Percentiles rank a stretch among this genome's conserved stretches.
Evolutionary conservation across 257 asterid genomes (phyloP).

Genomic region (Salvia splendens): DNA sequence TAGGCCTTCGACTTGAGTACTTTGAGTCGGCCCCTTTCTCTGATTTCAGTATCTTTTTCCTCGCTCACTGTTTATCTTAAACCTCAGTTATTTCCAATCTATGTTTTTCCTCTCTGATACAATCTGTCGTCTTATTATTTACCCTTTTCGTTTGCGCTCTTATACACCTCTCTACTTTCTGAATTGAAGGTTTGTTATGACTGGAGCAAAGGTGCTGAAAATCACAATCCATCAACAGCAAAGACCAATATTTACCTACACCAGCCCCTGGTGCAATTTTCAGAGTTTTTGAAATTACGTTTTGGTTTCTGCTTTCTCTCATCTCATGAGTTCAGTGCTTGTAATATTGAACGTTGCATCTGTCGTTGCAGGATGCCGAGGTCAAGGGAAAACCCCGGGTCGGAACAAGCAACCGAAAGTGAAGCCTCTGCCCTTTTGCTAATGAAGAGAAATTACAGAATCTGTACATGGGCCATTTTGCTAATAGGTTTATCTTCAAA

Average conservation of each 20-base stretch:
- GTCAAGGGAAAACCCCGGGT: slow-evolving; percentile 87
- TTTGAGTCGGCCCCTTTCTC: not conserved
- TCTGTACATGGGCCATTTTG: slow-evolving; percentile 27
- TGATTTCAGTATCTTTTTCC: not conserved
- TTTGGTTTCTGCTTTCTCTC: not conserved
- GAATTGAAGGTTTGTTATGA: slow-evolving; percentile 75
- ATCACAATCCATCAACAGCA: slow-evolving; percentile 87
- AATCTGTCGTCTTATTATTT: not conserved
- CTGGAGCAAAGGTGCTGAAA: slow-evolving; percentile 99
- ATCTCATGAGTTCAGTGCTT: not conserved
- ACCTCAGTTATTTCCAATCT: not conserved
- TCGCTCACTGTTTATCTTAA: not conserved
- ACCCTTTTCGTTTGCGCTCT: not conserved
- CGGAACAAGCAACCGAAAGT: slow-evolving; percentile 61
- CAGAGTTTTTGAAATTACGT: not conserved
- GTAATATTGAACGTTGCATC: not conserved
- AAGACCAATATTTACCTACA: slow-evolving; percentile 72
- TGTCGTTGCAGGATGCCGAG: slow-evolving; percentile 66
- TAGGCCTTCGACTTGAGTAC: not conserved
- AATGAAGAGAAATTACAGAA: slow-evolving; percentile 11
- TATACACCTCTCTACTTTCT: not conserved
- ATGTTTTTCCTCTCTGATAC: not conserved
- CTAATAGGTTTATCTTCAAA: not conserved
- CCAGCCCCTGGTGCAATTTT: slow-evolving; percentile 64
- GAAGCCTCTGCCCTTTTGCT: slow-evolving; percentile 34